Evolutionary conservation across 2,329 filamentous ascomycete genomes (phyloP).

Genomic region (Rugonectria rugulosa): DNA sequence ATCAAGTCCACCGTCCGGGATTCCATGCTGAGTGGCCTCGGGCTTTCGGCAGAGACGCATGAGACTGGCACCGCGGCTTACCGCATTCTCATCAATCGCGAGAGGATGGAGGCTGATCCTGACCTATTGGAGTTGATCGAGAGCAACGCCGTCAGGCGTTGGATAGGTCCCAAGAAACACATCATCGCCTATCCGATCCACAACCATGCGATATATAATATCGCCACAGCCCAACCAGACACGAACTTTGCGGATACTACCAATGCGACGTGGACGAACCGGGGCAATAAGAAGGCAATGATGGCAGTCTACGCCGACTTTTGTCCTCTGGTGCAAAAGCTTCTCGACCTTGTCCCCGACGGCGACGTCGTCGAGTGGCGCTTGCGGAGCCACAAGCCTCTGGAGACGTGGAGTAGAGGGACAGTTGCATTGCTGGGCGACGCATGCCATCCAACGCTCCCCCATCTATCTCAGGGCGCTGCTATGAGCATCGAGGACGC

Average conservation of each 20-base stretch:
- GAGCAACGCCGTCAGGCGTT: constrained; percentile 64
- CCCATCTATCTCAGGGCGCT: constrained; percentile 72
- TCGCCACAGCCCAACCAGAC: constrained; percentile 69
- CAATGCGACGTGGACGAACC: constrained; percentile 68
- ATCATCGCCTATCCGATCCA: constrained; percentile 73
- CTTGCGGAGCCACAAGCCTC: constrained; percentile 66
- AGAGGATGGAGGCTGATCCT: constrained; percentile 70
- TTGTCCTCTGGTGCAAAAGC: constrained; percentile 65
- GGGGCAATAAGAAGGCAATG: constrained; percentile 67
- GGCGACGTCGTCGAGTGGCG: constrained; percentile 74
- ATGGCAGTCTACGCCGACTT: constrained; percentile 66
- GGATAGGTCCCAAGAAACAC: constrained; percentile 71
- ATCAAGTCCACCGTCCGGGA: constrained; percentile 57
- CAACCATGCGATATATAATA: constrained; percentile 70
- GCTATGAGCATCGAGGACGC: constrained; percentile 75
- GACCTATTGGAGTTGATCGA: constrained; percentile 69
- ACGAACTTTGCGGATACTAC: constrained; percentile 58
- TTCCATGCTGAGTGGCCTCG: constrained; percentile 61
- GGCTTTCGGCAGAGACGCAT: constrained; percentile 53
- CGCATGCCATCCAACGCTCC: constrained; percentile 72
- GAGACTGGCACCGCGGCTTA: constrained; percentile 63
- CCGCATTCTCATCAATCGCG: constrained; percentile 58
- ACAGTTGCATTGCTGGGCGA: constrained; percentile 67
- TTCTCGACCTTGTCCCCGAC: constrained; percentile 68
- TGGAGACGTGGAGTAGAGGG: constrained; percentile 67